These are phyloP conservation scores for Backusella psychrophila DNA, from an alignment of 192 early-diverging fungal genomes.

Conservation along the genomic window DNA sequence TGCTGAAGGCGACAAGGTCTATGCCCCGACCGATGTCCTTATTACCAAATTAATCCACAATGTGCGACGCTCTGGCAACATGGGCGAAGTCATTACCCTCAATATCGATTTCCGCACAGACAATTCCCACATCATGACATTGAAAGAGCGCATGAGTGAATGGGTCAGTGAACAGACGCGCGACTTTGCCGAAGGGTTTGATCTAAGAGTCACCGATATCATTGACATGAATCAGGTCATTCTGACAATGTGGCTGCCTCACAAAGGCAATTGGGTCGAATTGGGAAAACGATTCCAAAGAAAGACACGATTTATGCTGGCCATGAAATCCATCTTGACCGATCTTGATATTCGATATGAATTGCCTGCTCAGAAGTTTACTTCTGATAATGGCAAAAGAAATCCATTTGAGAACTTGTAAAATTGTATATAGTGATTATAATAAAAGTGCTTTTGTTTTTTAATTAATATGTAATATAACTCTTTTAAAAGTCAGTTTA, in stretches of 20 bases:
- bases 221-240: conserved; percentile 61
- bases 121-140: conserved; percentile 51
- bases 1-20: conserved; percentile 75
- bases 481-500: background rate
- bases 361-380: conserved; percentile 31
- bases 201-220: conserved; percentile 61
- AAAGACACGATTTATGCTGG: conserved; percentile 63
- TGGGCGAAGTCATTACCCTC: conserved; percentile 54
- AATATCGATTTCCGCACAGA: conserved; percentile 73
- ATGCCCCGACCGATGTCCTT: conserved; percentile 69
- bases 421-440: background rate
- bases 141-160: conserved; percentile 60
- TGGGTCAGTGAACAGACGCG: conserved; percentile 59
- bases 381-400: background rate
- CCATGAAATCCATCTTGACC: conserved; percentile 57
- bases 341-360: conserved; percentile 59
- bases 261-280: conserved; percentile 84
- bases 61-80: conserved; percentile 63
- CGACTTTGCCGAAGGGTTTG: conserved; percentile 54
- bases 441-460: background rate
- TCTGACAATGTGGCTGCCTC: conserved; percentile 65
- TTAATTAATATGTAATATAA: background rate
- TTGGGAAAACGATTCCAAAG: conserved; percentile 58
- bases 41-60: conserved; percentile 70
- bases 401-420: conserved; percentile 9